Percentiles rank a stretch among this genome's conserved stretches.
phyloP scores from a whole-genome alignment of 805 yeast genomes.

The Starmerella potacharoeniae region DNA sequence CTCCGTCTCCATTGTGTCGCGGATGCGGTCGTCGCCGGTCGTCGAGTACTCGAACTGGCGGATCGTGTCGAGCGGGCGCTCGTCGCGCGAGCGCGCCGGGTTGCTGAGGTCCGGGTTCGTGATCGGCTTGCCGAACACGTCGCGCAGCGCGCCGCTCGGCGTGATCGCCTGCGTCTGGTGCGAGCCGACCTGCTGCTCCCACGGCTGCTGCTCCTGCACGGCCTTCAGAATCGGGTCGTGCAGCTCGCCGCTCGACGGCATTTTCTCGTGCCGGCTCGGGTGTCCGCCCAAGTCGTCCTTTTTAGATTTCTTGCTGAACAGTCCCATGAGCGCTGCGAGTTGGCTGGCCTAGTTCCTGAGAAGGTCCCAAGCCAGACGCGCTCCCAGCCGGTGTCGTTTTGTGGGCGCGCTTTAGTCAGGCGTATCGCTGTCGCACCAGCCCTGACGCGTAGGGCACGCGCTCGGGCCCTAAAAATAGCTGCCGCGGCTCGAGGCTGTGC shows the following conservation, averaged over 20 bases:
- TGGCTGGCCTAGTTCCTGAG: not conserved
- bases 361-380: not conserved
- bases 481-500: not conserved
- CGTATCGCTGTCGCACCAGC: not conserved
- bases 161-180: constrained; percentile 30
- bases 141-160: constrained; percentile 50
- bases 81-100: constrained; percentile 88
- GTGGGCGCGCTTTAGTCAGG: not conserved
- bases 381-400: not conserved
- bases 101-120: constrained; percentile 74
- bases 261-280: constrained; percentile 22
- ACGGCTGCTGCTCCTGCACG: constrained; percentile 92
- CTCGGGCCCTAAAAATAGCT: not conserved
- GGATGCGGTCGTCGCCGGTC: constrained; percentile 72
- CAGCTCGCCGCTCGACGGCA: constrained; percentile 33
- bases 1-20: constrained; percentile 69
- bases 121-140: constrained; percentile 79
- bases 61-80: constrained; percentile 93
- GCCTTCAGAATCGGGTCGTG: constrained; percentile 91
- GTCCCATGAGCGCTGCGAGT: constrained; percentile 19
- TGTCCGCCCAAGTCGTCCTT: constrained; percentile 26
- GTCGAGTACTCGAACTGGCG: constrained; percentile 88
- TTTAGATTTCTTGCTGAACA: constrained; percentile 22
- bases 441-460: not conserved
- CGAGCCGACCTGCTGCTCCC: constrained; percentile 46